phyloP scores from a whole-genome alignment of 1,139 yeast species.

The Saccharomyces hybrid region DNA sequence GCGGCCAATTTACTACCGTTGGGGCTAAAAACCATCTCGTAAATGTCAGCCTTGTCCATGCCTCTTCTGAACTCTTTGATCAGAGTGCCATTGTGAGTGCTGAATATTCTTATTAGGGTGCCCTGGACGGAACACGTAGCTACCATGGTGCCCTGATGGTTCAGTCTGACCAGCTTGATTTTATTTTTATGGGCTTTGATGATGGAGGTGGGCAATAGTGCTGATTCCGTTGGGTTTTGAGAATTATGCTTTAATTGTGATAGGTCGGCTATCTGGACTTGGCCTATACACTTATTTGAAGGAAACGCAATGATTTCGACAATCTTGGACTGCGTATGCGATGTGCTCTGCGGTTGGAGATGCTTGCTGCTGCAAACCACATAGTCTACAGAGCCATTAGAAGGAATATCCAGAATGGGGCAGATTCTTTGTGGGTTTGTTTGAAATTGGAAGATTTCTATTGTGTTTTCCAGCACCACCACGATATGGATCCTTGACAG shows the following conservation, averaged over 20 bases:
- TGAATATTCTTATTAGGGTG: conserved; percentile 72
- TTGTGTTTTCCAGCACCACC: conserved; percentile 58
- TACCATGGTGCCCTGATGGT: conserved; percentile 64
- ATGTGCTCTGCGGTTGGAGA: background rate
- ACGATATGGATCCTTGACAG: conserved; percentile 69
- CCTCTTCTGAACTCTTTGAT: conserved; percentile 84
- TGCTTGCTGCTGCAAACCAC: conserved; percentile 7
- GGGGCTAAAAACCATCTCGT: conserved; percentile 77
- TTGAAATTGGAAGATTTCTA: conserved; percentile 70
- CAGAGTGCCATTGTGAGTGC: conserved; percentile 64
- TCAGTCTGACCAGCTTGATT: conserved; percentile 59
- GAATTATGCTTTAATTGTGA: conserved; percentile 49
- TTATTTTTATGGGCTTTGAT: conserved; percentile 76
- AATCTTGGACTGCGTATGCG: background rate
- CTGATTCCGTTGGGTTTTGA: conserved; percentile 38
- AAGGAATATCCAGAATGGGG: conserved; percentile 36
- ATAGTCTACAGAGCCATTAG: conserved; percentile 24
- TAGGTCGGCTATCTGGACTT: conserved; percentile 66
- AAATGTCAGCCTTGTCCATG: conserved; percentile 69
- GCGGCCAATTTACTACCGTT: conserved; percentile 72
- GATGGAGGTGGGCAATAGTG: conserved; percentile 32
- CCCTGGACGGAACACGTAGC: conserved; percentile 90
- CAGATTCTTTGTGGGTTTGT: conserved; percentile 68
- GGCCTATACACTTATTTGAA: conserved; percentile 42
- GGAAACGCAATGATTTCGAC: conserved; percentile 22